Evolutionary conservation across 2,329 filamentous ascomycete species (phyloP), one percentile per base, ranked within the genome.

Genomic region (Colletotrichum sp.): DNA sequence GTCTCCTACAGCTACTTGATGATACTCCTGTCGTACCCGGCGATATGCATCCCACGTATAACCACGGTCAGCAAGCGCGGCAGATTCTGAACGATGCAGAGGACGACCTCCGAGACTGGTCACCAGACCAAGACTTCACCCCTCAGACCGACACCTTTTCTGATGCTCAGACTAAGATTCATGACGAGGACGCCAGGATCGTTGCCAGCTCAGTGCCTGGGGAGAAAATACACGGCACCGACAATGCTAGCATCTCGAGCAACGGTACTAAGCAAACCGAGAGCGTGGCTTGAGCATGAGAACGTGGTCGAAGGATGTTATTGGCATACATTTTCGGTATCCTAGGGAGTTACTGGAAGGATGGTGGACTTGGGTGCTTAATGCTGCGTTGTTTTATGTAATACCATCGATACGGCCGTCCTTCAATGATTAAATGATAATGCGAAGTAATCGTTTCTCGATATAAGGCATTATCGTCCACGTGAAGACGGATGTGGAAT

Each of bases 71-170:
- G 15, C 92, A 94, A 78, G 95, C 95, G 3, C 93, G 95, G 69
- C 94, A 98, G 83, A 92, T 99, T 61, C 91, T 99, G 30, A 97
- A 98, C 81, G 96, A 98, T 77, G 96, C 96, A 57, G 97, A 99
- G 85, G 93, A 95, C 70, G 95, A 98, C 79, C 91, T 99, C 77
- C 92, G 93, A 71, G 90, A 92, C 55, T 99, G 96, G 95, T 87
- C 87, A 71, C 87, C 87, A 6, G 87, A 88, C 67, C 77, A 79
- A 9, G 87, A 88, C 21, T 79, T 78, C n/a, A 65, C 66, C 26
- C 65, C 67, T 7, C 63, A 72, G n/a, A 61, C 69, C 16, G 76
- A 71, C 26, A 61, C 18, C 6, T n/a, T 43, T 9, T 68, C 73
- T 13, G 36, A 65, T 39, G 15, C 59, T 43, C 67, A 72, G 65